phyloP scores from a whole-genome alignment of 2,329 filamentous ascomycete genomes.

The Penicillium sumatraense region DNA sequence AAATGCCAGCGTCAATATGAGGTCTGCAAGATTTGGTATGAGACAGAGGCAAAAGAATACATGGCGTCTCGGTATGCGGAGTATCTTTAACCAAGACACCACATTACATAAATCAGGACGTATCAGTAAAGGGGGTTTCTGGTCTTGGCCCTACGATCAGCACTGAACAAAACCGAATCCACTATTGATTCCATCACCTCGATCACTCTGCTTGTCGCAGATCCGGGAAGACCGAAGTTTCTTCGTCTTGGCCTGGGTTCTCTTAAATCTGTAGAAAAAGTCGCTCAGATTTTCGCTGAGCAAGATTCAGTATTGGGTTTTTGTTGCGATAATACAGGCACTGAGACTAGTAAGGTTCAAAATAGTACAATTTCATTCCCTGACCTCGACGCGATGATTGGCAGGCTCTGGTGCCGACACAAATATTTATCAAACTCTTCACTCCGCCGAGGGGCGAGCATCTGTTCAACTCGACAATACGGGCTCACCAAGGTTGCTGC shows the following conservation, averaged over 20 bases:
- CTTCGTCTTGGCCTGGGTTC: slow-evolving; percentile 52
- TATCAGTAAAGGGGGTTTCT: no score
- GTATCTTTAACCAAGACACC: no score
- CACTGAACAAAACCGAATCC: slow-evolving; percentile 44
- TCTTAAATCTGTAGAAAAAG: slow-evolving; percentile 17
- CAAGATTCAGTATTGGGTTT: slow-evolving; percentile 46
- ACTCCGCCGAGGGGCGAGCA: slow-evolving; percentile 37
- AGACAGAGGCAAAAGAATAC: slow-evolving; percentile 58
- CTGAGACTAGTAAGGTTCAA: slow-evolving; percentile 37
- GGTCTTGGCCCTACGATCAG: slow-evolving; percentile 46
- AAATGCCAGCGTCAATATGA: slow-evolving; percentile 11
- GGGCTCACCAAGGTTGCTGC: slow-evolving; percentile 42
- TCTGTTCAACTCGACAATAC: slow-evolving; percentile 30
- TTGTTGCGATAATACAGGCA: slow-evolving; percentile 47
- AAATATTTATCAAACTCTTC: slow-evolving; percentile 46
- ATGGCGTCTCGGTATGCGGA: slow-evolving; percentile 58
- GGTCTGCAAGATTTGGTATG: slow-evolving; percentile 53
- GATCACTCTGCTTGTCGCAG: neutral
- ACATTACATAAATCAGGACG: no score
- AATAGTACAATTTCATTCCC: slow-evolving; percentile 36
- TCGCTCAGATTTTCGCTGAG: slow-evolving; percentile 38
- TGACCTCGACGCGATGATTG: slow-evolving; percentile 45
- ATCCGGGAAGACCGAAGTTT: slow-evolving; percentile 30
- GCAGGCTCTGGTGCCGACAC: slow-evolving; percentile 48
- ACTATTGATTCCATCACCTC: slow-evolving; percentile 53